These are phyloP conservation scores for Oryza brachyantha DNA, from an alignment of 176 grass and related monocot genomes.

Conservation along the genomic window DNA sequence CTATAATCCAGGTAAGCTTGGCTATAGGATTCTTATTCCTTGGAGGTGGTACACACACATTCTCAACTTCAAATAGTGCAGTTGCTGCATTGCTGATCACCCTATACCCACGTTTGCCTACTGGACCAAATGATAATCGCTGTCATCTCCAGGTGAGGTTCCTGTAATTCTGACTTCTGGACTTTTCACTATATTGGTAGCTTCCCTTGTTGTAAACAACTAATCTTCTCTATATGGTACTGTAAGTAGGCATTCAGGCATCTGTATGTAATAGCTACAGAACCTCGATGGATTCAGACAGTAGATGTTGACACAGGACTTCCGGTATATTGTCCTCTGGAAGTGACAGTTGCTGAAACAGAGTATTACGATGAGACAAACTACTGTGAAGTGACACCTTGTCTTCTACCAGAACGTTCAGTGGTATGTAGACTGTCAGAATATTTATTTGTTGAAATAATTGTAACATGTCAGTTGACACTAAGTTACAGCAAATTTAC, in stretches of 20 bases:
- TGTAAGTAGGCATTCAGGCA: slow-evolving; percentile 81
- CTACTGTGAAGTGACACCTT: slow-evolving; percentile 88
- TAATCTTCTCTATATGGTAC: slow-evolving; percentile 21
- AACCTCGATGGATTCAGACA: slow-evolving; percentile 85
- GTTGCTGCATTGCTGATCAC: slow-evolving; percentile 84
- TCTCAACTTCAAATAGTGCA: slow-evolving; percentile 85
- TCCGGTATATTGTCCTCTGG: slow-evolving; percentile 89
- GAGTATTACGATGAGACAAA: slow-evolving; percentile 85
- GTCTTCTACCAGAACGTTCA: slow-evolving; percentile 91
- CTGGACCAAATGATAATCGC: slow-evolving; percentile 95
- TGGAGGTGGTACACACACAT: slow-evolving; percentile 89
- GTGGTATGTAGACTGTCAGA: slow-evolving; percentile 48
- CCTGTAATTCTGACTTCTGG: slow-evolving; percentile 12
- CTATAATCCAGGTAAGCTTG: slow-evolving; percentile 73
- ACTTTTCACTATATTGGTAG: background rate
- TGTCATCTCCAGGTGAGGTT: slow-evolving; percentile 86
- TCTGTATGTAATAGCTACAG: slow-evolving; percentile 83
- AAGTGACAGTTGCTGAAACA: slow-evolving; percentile 83
- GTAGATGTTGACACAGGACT: slow-evolving; percentile 89
- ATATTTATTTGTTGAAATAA: background rate
- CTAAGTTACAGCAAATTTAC: slow-evolving; percentile 1
- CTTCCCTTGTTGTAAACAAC: slow-evolving; percentile 27
- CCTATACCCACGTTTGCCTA: slow-evolving; percentile 90
- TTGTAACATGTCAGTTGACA: slow-evolving; percentile 26
- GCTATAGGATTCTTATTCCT: slow-evolving; percentile 92